Evolutionary conservation across 176 grass and related monocot genomes (phyloP).

Genomic region (Phoenix dactylifera): DNA sequence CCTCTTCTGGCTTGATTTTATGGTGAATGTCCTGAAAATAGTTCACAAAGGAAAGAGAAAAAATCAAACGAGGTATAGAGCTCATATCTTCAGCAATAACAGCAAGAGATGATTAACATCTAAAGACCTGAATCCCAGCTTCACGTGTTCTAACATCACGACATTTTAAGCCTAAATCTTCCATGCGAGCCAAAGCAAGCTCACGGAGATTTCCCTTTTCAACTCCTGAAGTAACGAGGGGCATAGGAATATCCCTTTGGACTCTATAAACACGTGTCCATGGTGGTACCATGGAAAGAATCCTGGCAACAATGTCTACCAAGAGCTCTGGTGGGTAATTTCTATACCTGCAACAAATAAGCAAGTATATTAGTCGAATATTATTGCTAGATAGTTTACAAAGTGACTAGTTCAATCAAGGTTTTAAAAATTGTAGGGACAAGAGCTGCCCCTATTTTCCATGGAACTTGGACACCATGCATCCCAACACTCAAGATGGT

Average conservation of each 20-base stretch:
- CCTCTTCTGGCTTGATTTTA: slow-evolving; percentile 93
- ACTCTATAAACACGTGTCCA: slow-evolving; percentile 94
- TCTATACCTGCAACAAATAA: slow-evolving; percentile 55
- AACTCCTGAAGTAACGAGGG: slow-evolving; percentile 95
- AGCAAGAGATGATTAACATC: no score
- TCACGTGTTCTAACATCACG: slow-evolving; percentile 96
- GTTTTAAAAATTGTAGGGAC: no score
- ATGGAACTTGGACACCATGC: no score
- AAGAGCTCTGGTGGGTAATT: slow-evolving; percentile 92
- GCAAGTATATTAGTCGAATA: no score
- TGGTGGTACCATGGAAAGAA: slow-evolving; percentile 88
- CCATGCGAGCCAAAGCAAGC: slow-evolving; percentile 93
- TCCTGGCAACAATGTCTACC: slow-evolving; percentile 90
- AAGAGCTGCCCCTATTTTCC: no score
- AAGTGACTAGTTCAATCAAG: no score
- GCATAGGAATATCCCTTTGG: slow-evolving; percentile 98
- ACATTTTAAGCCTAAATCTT: slow-evolving; percentile 93
- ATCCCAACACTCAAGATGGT: no score
- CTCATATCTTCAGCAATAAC: no score
- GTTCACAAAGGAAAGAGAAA: not conserved
- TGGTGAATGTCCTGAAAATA: slow-evolving; percentile 75
- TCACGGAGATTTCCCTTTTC: slow-evolving; percentile 97
- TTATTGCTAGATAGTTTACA: no score
- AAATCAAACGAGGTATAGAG: not conserved
- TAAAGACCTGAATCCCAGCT: slow-evolving; percentile 85